Percentiles rank a stretch among this genome's conserved stretches.
Conservation (phyloP, 2,329 filamentous ascomycete genomes). For the Mollisia scopiformis region DNA sequence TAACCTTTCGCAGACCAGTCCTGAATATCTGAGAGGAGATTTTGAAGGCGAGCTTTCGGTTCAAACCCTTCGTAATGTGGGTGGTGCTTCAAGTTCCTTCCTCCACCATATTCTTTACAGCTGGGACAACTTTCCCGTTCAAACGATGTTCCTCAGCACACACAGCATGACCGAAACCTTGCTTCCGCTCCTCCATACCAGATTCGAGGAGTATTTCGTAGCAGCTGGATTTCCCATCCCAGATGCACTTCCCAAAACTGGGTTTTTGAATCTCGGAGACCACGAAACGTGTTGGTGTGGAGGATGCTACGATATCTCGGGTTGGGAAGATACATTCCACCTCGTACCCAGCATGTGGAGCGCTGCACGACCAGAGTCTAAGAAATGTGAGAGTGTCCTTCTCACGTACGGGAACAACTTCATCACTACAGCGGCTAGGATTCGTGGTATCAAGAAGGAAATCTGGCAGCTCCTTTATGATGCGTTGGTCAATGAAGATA, state of each 20-base stretch:
- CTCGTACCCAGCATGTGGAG: slow-evolving; percentile 42
- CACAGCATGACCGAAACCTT: slow-evolving; percentile 3
- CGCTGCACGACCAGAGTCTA: slow-evolving; percentile 32
- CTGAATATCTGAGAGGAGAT: slow-evolving; percentile 4
- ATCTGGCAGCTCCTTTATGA: slow-evolving; percentile 33
- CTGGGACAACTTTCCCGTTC: slow-evolving; percentile 47
- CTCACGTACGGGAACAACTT: slow-evolving; percentile 52
- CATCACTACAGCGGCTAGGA: slow-evolving; percentile 45
- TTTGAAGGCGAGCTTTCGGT: slow-evolving; percentile 26
- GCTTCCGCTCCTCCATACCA: slow-evolving; percentile 3
- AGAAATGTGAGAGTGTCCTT: slow-evolving; percentile 38
- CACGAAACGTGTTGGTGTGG: slow-evolving; percentile 42
- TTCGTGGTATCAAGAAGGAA: slow-evolving; percentile 37
- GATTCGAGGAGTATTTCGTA: slow-evolving; percentile 27
- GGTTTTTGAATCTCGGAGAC: slow-evolving; percentile 48
- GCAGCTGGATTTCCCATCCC: slow-evolving; percentile 39
- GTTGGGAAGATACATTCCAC: slow-evolving; percentile 43
- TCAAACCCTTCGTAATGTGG: slow-evolving; percentile 41
- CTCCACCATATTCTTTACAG: slow-evolving; percentile 47
- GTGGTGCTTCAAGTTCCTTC: slow-evolving; percentile 49
- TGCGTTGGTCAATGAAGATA: slow-evolving; percentile 25
- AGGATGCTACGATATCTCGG: slow-evolving; percentile 43
- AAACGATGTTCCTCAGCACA: slow-evolving; percentile 49
- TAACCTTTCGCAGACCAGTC: slow-evolving; percentile 3
- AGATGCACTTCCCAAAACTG: slow-evolving; percentile 42